Evolutionary conservation across 257 asterid species (phyloP), one percentile per base, ranked within the genome.

Genomic region (Penstemon barbatus): DNA sequence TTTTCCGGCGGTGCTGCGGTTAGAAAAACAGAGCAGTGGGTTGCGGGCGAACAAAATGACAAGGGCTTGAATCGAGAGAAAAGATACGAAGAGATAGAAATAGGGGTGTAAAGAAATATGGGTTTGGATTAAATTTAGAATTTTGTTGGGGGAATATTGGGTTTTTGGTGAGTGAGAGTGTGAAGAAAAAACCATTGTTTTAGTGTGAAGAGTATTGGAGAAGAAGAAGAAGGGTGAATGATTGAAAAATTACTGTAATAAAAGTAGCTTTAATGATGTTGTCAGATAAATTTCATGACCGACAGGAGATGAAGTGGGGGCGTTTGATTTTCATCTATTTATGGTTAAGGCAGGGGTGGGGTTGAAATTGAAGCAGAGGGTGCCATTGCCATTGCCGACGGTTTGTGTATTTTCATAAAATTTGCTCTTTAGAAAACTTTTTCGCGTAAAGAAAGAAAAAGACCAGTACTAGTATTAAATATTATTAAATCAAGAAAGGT

Each of bases 31-130:
- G 39, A 81, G 84, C n/a, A 86, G 84, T 0, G 91, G 85, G 3
- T 82, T 71, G 67, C 88, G 91, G 58, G 72, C 74, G 46, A 82
- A 38, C 54, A 84, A 81, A 19, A 87, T 75, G 63, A 87, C 72
- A 0, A 87, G 80, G 41, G 80, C 81, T 63, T 87, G 91, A 50
- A 74, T 68, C 80, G 86, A 85, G 72, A 87, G 86, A 49, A 87
- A 85, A 36, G 82, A 40, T 72, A 84, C 65, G 84, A 87, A 83
- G 39, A 85, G 82, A 85, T 86, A 85, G 80, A 87, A 81, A 4
- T 86, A 81, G 1, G 91, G 95, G 75, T 85, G 86, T 15, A 86
- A 73, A 2, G 91, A 61, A 42, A 85, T 8, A 73, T 81, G 91
- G 67, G 71, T 48, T 57, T 76, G 73, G 10, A 82, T 15, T 0